These are phyloP conservation scores for Teratosphaeria nubilosa DNA, from an alignment of 2,329 filamentous ascomycete species.

Conservation along the genomic window DNA sequence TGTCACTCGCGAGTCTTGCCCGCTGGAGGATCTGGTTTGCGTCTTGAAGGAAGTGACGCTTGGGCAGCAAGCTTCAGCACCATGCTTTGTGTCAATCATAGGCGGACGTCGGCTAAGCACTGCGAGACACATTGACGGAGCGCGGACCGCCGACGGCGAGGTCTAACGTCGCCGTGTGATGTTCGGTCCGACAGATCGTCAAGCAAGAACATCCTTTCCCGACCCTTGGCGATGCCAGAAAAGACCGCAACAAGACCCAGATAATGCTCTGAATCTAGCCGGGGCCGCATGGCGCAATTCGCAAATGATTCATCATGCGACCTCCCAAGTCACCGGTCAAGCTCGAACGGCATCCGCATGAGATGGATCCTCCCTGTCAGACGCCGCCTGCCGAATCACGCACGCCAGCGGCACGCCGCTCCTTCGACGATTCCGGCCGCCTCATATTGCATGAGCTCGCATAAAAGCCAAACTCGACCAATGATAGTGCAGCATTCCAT, in stretches of 20 bases:
- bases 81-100: background rate
- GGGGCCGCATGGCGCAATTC: background rate
- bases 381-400: background rate
- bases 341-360: background rate
- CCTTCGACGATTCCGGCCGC: background rate
- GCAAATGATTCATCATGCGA: no score
- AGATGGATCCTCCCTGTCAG: background rate
- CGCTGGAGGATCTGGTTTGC: background rate
- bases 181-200: background rate
- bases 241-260: background rate
- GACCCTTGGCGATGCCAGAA: background rate
- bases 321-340: background rate
- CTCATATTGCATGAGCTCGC: background rate
- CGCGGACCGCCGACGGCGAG: background rate
- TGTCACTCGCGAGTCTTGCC: background rate
- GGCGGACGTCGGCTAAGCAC: background rate
- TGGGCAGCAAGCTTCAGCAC: background rate
- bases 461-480: background rate
- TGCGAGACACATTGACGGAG: background rate
- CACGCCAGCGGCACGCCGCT: background rate
- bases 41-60: background rate
- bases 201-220: background rate
- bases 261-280: background rate
- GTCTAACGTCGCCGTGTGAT: background rate
- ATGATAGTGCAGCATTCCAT: background rate